Evolutionary conservation across 768 basidiomycete species (phyloP).

Genomic region (Podaxis sp.): DNA sequence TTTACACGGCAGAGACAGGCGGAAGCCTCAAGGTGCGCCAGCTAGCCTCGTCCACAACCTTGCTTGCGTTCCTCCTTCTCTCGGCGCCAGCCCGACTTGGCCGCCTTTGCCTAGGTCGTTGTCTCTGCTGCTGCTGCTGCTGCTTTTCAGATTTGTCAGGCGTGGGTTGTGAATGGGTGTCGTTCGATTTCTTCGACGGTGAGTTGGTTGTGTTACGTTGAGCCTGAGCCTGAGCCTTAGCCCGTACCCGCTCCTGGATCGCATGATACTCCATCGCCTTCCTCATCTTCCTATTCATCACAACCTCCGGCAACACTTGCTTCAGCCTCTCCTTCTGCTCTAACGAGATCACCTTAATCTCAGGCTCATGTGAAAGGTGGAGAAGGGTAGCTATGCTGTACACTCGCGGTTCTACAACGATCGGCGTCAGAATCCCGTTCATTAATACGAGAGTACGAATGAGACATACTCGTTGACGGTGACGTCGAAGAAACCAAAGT

Average conservation of each 20-base stretch:
- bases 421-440: not conserved
- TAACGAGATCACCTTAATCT: slow-evolving; percentile 2
- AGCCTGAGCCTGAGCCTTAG: not conserved
- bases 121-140: not conserved
- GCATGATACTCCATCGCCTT: slow-evolving; percentile 28
- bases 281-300: slow-evolving; percentile 32
- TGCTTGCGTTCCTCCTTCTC: slow-evolving; percentile 1
- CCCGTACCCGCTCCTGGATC: slow-evolving; percentile 13
- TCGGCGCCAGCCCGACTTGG: not conserved
- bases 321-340: slow-evolving; percentile 10
- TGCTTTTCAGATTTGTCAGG: not conserved
- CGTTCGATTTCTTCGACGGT: not conserved
- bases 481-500: slow-evolving; percentile 2
- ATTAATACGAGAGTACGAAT: not conserved
- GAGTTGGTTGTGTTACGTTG: not conserved
- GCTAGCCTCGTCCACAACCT: not conserved
- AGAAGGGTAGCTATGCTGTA: slow-evolving; percentile 12
- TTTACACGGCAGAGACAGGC: slow-evolving; percentile 4
- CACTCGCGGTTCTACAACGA: not conserved
- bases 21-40: slow-evolving; percentile 11
- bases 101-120: not conserved
- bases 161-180: not conserved
- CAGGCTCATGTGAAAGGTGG: slow-evolving; percentile 8
- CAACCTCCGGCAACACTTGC: slow-evolving; percentile 25
- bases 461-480: not conserved